These are phyloP conservation scores for Russula sp. DNA, from an alignment of 768 basidiomycete species.

Conservation along the genomic window DNA sequence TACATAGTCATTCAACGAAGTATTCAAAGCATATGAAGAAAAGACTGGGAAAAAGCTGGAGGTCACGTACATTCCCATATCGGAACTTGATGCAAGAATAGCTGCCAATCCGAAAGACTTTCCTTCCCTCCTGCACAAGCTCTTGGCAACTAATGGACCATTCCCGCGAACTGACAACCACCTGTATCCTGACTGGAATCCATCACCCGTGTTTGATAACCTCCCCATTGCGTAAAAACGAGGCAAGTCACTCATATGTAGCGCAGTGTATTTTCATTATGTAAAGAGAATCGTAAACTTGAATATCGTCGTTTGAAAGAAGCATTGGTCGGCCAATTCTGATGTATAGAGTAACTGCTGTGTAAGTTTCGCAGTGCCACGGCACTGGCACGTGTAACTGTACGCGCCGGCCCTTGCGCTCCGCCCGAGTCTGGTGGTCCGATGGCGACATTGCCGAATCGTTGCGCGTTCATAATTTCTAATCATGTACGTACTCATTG, in stretches of 20 bases:
- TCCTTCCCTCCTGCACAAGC: neutral
- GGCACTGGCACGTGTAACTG: no score
- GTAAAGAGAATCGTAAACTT: no score
- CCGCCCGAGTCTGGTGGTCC: no score
- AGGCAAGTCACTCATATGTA: neutral
- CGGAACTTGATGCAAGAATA: neutral
- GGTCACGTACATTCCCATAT: neutral
- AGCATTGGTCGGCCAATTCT: no score
- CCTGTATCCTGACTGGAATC: conserved; percentile 20
- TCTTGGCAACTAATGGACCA: neutral
- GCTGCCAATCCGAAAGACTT: neutral
- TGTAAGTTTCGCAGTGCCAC: no score
- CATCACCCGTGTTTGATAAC: neutral
- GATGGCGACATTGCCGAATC: no score
- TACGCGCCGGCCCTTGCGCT: no score
- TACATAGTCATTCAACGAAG: neutral
- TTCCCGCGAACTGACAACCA: conserved; percentile 18
- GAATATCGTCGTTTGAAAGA: no score
- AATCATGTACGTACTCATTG: no score
- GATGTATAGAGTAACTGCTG: no score
- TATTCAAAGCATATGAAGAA: neutral
- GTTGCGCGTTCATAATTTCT: no score
- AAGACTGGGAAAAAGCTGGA: neutral
- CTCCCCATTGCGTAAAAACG: neutral
- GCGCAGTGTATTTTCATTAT: neutral